These are phyloP conservation scores for Isoetes taiwanensis DNA, from an alignment of 75 land plant species.

Conservation along the genomic window DNA sequence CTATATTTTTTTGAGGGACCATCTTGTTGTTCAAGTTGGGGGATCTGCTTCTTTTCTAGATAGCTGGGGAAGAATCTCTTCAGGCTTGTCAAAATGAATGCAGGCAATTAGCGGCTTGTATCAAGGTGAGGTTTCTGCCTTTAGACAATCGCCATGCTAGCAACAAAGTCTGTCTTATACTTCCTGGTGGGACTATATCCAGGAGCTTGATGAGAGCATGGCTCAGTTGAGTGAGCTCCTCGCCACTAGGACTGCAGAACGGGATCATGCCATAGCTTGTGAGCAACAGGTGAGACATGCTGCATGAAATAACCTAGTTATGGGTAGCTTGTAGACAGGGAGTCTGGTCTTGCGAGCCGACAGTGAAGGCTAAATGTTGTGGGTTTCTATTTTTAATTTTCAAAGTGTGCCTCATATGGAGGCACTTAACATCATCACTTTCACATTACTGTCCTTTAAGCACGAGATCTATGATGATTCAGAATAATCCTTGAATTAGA, in stretches of 20 bases:
- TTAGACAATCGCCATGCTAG: too few species aligned
- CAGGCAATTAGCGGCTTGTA: conserved; percentile 15
- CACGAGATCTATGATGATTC: too few species aligned
- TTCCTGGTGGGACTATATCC: not conserved
- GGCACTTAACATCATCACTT: too few species aligned
- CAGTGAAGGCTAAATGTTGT: too few species aligned
- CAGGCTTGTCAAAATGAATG: conserved; percentile 24
- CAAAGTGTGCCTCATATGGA: not conserved
- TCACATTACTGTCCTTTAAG: too few species aligned
- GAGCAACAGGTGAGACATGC: not conserved
- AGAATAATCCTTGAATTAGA: too few species aligned
- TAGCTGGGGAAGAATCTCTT: conserved; percentile 21
- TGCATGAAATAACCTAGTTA: too few species aligned
- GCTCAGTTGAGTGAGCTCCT: conserved; percentile 14
- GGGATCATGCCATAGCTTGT: conserved; percentile 9
- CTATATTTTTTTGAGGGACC: too few species aligned
- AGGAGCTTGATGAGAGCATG: conserved; percentile 25
- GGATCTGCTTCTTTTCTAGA: conserved; percentile 9
- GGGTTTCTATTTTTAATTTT: too few species aligned
- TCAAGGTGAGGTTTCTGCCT: conserved; percentile 8
- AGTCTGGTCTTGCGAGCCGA: too few species aligned
- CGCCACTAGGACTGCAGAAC: conserved; percentile 22
- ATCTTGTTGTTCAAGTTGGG: not conserved
- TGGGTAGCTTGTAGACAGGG: too few species aligned
- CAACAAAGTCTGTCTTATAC: too few species aligned